These are phyloP conservation scores for Macrophomina tecta DNA, from an alignment of 2,329 filamentous ascomycete species.

Conservation along the genomic window DNA sequence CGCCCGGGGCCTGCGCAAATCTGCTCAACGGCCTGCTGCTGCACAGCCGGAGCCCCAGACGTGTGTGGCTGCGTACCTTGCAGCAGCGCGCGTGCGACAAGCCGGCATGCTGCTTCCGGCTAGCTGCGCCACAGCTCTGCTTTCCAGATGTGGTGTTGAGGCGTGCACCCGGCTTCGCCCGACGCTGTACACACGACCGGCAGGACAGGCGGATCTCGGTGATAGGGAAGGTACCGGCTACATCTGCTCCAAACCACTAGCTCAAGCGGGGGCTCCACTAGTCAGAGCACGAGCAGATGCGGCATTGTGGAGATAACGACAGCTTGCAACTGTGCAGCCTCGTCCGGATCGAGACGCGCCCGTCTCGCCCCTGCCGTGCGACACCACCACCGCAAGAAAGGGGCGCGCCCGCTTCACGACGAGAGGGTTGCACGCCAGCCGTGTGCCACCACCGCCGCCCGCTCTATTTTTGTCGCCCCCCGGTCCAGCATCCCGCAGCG, in stretches of 20 bases:
- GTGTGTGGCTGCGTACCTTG: conserved; percentile 18
- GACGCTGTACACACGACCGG: conserved; percentile 10
- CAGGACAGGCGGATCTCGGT: conserved; percentile 19
- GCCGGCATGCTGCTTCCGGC: conserved; percentile 16
- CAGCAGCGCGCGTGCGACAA: background rate
- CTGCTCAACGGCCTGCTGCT: conserved; percentile 18
- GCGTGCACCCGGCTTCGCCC: conserved; percentile 20
- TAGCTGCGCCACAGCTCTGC: conserved; percentile 11
- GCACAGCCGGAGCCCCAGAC: conserved; percentile 10
- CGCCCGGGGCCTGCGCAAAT: conserved; percentile 13
- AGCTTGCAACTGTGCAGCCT: conserved; percentile 23
- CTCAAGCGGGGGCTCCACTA: conserved; percentile 27
- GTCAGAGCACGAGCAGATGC: conserved; percentile 27
- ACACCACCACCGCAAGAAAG: conserved; percentile 21
- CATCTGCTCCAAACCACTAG: conserved; percentile 20
- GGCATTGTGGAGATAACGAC: conserved; percentile 27
- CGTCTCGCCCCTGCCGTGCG: conserved; percentile 23
- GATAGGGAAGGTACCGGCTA: conserved; percentile 20
- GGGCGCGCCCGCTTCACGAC: background rate
- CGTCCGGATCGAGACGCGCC: conserved; percentile 24
- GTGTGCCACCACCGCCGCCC: conserved; percentile 16
- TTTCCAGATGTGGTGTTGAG: conserved; percentile 21
- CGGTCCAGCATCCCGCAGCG: conserved; percentile 14
- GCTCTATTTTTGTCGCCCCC: conserved; percentile 20
- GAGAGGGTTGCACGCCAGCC: conserved; percentile 8